A percentile compares a stretch with the other conserved stretches of the same genome.
These are phyloP conservation scores for Pouteria glomerata DNA, from an alignment of 148 eudicot species.

Conservation along the genomic window DNA sequence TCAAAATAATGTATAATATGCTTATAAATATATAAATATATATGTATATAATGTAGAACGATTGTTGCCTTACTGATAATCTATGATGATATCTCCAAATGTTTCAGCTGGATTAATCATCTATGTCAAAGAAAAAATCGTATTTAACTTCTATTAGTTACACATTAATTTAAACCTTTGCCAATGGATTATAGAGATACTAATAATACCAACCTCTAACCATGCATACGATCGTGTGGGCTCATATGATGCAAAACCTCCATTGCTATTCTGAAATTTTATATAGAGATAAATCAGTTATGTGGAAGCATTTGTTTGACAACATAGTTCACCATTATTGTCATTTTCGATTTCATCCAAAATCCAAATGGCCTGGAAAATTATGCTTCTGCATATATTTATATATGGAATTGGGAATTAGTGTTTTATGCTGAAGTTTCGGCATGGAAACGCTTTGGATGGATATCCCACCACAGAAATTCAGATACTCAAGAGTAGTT, in stretches of 20 bases:
- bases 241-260: slow-evolving; percentile 46
- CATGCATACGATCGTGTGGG: slow-evolving; percentile 43
- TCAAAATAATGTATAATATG: too few species aligned
- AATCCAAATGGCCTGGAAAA: too few species aligned
- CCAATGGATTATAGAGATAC: neutral
- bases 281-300: neutral
- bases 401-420: too few species aligned
- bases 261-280: slow-evolving; percentile 31
- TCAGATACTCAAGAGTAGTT: neutral
- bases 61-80: slow-evolving; percentile 33
- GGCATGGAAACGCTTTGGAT: neutral
- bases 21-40: too few species aligned
- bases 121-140: slow-evolving; percentile 9
- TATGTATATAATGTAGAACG: too few species aligned
- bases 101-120: slow-evolving; percentile 43
- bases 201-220: slow-evolving; percentile 29
- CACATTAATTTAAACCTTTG: neutral
- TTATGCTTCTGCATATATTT: too few species aligned
- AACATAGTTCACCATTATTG: neutral
- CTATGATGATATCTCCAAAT: slow-evolving; percentile 38
- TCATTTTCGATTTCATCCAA: too few species aligned
- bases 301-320: neutral
- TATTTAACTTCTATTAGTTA: neutral
- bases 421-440: neutral
- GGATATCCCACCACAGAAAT: neutral